These are phyloP conservation scores for Coemansia erecta DNA, from an alignment of 192 early-diverging fungal species.

Conservation along the genomic window DNA sequence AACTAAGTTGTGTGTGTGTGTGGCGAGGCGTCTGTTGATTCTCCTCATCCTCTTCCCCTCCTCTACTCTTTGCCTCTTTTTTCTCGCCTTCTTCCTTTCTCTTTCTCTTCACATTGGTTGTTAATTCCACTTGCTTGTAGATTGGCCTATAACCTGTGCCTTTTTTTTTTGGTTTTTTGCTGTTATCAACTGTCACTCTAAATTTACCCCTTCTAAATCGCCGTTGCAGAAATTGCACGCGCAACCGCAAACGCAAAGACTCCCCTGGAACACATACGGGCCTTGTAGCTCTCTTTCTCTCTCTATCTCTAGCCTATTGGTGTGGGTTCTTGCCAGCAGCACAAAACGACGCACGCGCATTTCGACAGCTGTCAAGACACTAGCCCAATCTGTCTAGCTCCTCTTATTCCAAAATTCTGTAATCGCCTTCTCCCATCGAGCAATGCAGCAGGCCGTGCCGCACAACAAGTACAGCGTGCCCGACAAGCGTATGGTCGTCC, in stretches of 20 bases:
- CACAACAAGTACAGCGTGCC: slow-evolving; percentile 51
- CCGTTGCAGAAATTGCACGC: background rate
- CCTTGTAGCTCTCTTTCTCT: no score
- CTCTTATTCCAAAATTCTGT: slow-evolving; percentile 2
- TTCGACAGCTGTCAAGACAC: background rate
- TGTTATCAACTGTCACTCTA: background rate
- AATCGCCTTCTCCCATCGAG: slow-evolving; percentile 4
- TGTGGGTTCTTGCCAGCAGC: no score
- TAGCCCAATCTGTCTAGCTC: slow-evolving; percentile 8
- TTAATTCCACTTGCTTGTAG: background rate
- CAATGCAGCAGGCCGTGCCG: slow-evolving; percentile 40
- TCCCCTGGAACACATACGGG: no score
- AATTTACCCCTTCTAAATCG: background rate
- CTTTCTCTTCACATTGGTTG: background rate
- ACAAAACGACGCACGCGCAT: no score
- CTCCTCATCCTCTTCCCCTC: background rate
- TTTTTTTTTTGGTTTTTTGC: slow-evolving; percentile 3
- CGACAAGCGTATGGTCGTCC: slow-evolving; percentile 43
- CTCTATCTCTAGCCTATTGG: no score
- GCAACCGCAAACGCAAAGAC: no score
- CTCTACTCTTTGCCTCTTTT: background rate
- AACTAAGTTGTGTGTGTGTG: no score
- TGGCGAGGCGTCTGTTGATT: no score
- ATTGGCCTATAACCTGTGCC: background rate
- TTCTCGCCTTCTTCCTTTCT: background rate